Conservation (phyloP, 208 protist genomes). For the Crithidia brevicula region DNA sequence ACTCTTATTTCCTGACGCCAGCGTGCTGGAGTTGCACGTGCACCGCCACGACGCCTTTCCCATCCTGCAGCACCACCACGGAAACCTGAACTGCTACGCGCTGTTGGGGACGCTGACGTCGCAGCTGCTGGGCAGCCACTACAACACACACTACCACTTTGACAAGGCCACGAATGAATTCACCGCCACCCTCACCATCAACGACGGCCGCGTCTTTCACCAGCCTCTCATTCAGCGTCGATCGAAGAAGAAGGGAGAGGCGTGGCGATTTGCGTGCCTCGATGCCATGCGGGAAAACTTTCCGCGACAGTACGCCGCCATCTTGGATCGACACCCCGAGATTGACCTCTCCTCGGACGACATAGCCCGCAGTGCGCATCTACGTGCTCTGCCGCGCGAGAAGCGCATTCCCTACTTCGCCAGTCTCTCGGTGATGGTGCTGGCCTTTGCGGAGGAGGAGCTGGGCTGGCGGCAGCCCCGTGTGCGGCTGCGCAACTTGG, state of each 20-base stretch:
- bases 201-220: conserved; percentile 50
- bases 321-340: conserved; percentile 70
- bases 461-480: conserved; percentile 85
- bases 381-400: conserved; percentile 80
- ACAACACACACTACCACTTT: conserved; percentile 67
- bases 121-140: conserved; percentile 76
- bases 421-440: conserved; percentile 67
- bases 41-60: conserved; percentile 71
- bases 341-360: conserved; percentile 80
- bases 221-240: conserved; percentile 67
- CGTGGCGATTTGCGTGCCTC: conserved; percentile 81
- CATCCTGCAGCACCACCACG: conserved; percentile 67
- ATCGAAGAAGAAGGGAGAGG: conserved; percentile 70
- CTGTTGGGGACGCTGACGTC: conserved; percentile 81
- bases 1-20: conserved; percentile 56
- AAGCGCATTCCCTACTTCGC: conserved; percentile 84
- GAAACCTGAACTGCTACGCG: conserved; percentile 86
- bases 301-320: conserved; percentile 73
- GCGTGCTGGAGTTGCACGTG: conserved; percentile 63
- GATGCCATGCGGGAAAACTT: conserved; percentile 86
- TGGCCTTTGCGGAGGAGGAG: conserved; percentile 85
- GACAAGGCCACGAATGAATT: conserved; percentile 49
- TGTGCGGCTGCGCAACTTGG: conserved; percentile 77
- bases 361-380: conserved; percentile 61
- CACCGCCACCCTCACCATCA: conserved; percentile 66